Evolutionary conservation across 2,329 filamentous ascomycete species (phyloP).

Genomic region (Chaetothyriales sp.): DNA sequence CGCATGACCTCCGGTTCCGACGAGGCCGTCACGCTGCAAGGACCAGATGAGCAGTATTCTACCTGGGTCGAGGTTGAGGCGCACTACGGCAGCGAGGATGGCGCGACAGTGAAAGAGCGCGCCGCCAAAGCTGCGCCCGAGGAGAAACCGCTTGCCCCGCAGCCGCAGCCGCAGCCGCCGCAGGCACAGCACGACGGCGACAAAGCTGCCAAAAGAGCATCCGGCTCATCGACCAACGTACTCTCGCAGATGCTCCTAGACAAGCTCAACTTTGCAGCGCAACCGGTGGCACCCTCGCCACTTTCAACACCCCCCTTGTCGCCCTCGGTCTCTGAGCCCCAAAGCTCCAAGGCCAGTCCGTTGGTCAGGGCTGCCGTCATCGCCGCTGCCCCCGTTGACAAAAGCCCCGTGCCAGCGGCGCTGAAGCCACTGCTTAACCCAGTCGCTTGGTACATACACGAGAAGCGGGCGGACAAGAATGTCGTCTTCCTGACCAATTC

Average conservation of each 20-base stretch:
- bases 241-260: constrained; percentile 33
- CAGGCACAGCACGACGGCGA: constrained; percentile 6
- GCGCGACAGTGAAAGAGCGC: constrained; percentile 21
- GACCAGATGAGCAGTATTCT: constrained; percentile 35
- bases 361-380: constrained; percentile 22
- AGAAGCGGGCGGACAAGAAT: constrained; percentile 18
- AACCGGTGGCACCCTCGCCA: constrained; percentile 25
- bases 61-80: constrained; percentile 33
- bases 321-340: constrained; percentile 26
- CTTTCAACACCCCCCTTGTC: constrained; percentile 29
- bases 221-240: constrained; percentile 19
- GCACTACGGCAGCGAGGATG: constrained; percentile 17
- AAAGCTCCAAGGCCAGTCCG: constrained; percentile 31
- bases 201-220: constrained; percentile 11
- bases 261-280: constrained; percentile 33
- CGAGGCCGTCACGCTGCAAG: constrained; percentile 32
- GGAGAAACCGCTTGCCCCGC: constrained; percentile 1
- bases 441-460: constrained; percentile 31
- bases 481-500: constrained; percentile 31
- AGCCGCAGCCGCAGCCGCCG: background rate
- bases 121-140: constrained; percentile 5
- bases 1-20: constrained; percentile 32
- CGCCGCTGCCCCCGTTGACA: constrained; percentile 5
- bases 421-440: constrained; percentile 31
- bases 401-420: constrained; percentile 22